Base-by-base conservation (phyloP, 352 stramenopile species). In the Pilasporangium apinafurcum region DNA sequence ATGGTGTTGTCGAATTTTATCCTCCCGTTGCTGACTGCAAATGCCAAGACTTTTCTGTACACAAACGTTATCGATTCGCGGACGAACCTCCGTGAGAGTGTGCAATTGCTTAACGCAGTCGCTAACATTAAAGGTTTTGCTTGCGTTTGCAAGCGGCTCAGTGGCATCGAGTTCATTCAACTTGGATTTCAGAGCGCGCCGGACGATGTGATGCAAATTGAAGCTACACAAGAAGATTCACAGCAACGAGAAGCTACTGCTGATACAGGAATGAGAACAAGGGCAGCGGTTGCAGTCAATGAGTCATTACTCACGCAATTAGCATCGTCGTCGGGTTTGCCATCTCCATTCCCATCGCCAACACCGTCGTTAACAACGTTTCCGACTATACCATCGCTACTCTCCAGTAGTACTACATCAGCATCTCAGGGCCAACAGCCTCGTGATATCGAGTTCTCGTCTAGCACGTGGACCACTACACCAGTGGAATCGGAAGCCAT, bases 61-160 rank as follows among this genome's bases (percentile, higher is more conserved):
- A 64, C 56, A 20, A 83, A 84, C 31, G 67, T 86, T 7, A 83
- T 85, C 41, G 73, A 89, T 48, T 86, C 68, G 10, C 68, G 76
- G 24, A 51, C 72, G 8, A 86, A 62, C 57, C 53, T 86, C 8
- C 56, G 67, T 14, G 73, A 89, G 39, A 73, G 65, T 30, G 71
- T 84, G 22, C 56, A 73, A 26, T 62, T 90, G 45, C 48, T 87
- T 10, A 77, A 86, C 40, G 64, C 62, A n/a, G 64, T 83, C 13
- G 68, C 67, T 5, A 83, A 79, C 16, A 37, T 89, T n/a, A 67
- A 66, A 45, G 69, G 59, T 7, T 84, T 68, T 35, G 44, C 62
- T 2, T 86, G 73, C 37, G 55, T 68, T 17, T 86, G 77, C 45
- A 78, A 73, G 32, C 57, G 60, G 9, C 59, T 83, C 43, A 33